Evolutionary conservation across 495 filamentous ascomycete species (phyloP).

Genomic region (Hypoxylon perforatum): DNA sequence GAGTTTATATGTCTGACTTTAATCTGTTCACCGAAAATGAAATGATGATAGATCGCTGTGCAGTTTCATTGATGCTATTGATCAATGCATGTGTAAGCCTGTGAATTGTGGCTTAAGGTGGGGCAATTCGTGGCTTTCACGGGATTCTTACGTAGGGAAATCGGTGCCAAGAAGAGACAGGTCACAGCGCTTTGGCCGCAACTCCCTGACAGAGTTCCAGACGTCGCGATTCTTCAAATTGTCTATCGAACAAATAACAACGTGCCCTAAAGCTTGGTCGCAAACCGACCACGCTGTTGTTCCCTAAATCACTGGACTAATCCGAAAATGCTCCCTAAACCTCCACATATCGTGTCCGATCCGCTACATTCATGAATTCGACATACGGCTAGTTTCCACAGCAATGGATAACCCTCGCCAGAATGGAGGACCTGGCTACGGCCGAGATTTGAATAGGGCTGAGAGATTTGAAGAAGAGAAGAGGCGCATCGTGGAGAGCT

Average conservation of each 20-base stretch:
- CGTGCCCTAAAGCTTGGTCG: constrained; percentile 11
- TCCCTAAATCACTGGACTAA: constrained; percentile 8
- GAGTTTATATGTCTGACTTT: too few relatives aligned
- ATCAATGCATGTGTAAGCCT: too few relatives aligned
- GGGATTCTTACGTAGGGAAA: too few relatives aligned
- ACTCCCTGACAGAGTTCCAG: constrained; percentile 22
- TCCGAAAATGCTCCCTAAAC: constrained; percentile 43
- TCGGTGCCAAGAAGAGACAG: constrained; percentile 28
- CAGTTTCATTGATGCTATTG: too few relatives aligned
- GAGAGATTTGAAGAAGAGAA: constrained; percentile 97
- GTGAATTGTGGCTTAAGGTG: not conserved
- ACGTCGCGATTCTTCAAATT: constrained; percentile 12
- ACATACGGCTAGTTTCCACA: constrained; percentile 13
- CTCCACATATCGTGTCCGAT: constrained; percentile 30
- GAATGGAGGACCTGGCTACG: constrained; percentile 38
- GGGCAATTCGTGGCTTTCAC: not conserved
- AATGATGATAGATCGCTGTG: too few relatives aligned
- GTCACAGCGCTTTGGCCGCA: constrained; percentile 35
- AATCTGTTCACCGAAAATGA: too few relatives aligned
- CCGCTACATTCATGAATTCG: constrained; percentile 39
- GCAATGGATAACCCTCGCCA: constrained; percentile 45
- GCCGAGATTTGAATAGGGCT: constrained; percentile 71
- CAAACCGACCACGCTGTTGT: constrained; percentile 4
- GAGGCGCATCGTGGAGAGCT: constrained; percentile 88
- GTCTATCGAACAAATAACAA: not conserved